Evolutionary conservation across 768 basidiomycete genomes (phyloP), one percentile per base, ranked within the genome.

Genomic region (Cantharellus cinnabarinus): DNA sequence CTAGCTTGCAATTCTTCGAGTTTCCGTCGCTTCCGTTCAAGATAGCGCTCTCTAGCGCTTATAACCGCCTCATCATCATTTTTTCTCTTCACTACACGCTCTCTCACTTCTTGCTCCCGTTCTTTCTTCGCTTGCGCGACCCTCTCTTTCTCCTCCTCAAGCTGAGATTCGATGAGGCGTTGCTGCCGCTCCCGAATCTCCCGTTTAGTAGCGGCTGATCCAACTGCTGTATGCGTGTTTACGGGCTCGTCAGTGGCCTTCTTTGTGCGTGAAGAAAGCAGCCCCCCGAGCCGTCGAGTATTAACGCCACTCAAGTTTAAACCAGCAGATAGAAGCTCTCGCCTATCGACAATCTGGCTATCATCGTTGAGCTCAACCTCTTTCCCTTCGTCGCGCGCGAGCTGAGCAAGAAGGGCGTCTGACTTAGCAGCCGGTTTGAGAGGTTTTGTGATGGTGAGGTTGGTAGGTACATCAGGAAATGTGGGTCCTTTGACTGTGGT

Each of bases 311-410:
- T 81, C 51, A 98, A 76, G 68, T 99, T 99, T 59, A 99, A 72
- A 2, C 95, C 95, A 3, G 94, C 93, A 29, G 83, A 79, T 51
- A 98, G 74, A 4, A 99, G 73, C 57, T 93, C 88, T 59, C 93
- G 82, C 67, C 93, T 91, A 72, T 99, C 95, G 54, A 99, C 84
- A 52, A 98, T 91, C 68, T 93, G 88, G 65, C 91, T 93, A 65
- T 97, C 93, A 69, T 98, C 94, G 69, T 98, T 98, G 41, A 97
- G 72, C 69, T 97, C 94, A 41, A 99, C 82, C 5, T 81, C 76
- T 68, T 85, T 85, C 34, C 91, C 93, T 66, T 84, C 76, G 60
- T 76, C 78, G 63, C 75, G 74, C 14, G 89, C 89, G 50, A 77
- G 65, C 50, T 69, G 77, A 34, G 85, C 89, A 37, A 89, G 75